Evolutionary conservation across 768 basidiomycete genomes (phyloP).

Genomic region (Podaxis sp.): DNA sequence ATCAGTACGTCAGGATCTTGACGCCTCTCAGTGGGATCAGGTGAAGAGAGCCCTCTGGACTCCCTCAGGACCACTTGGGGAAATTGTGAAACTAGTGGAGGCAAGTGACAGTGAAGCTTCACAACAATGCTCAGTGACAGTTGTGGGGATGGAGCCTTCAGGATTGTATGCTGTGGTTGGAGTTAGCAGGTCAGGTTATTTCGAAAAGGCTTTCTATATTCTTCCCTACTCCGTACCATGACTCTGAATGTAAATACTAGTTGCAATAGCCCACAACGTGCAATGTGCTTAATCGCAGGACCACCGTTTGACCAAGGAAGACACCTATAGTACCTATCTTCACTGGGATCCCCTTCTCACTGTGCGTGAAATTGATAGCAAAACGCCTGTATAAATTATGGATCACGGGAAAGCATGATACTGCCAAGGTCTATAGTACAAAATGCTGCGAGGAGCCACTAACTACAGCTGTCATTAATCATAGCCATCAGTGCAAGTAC

Average conservation of each 20-base stretch:
- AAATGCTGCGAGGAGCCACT: background rate
- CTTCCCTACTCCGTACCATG: background rate
- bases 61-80: background rate
- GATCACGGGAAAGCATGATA: too few species aligned
- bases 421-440: background rate
- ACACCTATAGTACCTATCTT: too few species aligned
- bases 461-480: background rate
- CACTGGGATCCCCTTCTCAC: too few species aligned
- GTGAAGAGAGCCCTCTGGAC: background rate
- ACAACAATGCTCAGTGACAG: background rate
- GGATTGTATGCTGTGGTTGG: background rate
- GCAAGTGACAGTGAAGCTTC: too few species aligned
- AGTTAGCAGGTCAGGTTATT: background rate
- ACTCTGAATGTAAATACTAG: background rate
- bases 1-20: too few species aligned
- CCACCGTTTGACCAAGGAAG: too few species aligned
- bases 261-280: too few species aligned
- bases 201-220: background rate
- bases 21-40: background rate
- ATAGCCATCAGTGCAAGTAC: background rate
- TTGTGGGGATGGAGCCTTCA: background rate
- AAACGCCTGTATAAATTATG: too few species aligned
- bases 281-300: too few species aligned
- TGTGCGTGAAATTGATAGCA: too few species aligned
- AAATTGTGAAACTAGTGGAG: background rate